A percentile compares a stretch with the other conserved stretches of the same genome.
phyloP scores from a whole-genome alignment of 1,284 basidiomycete species.

The Microbotryomycetes sp. region DNA sequence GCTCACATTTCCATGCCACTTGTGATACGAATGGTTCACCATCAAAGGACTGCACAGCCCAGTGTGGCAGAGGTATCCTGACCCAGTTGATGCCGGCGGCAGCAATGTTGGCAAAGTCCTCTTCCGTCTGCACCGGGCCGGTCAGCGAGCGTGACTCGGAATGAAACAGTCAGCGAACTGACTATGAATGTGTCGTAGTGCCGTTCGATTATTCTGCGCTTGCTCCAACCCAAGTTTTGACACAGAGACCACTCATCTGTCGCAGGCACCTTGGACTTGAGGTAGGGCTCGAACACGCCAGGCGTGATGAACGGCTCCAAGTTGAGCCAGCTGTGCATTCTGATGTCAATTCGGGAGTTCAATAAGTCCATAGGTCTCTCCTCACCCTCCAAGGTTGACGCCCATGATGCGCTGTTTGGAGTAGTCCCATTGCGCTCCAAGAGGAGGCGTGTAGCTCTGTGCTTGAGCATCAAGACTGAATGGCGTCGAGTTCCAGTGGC shows the following conservation, averaged over 20 bases:
- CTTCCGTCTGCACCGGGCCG: constrained; percentile 56
- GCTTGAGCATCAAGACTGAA: neutral
- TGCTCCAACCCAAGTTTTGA: constrained; percentile 57
- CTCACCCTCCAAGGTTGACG: constrained; percentile 3
- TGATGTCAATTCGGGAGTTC: too few relatives aligned
- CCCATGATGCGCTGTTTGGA: neutral
- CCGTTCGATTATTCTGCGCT: constrained; percentile 46
- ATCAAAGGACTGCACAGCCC: constrained; percentile 69
- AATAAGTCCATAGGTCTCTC: too few relatives aligned
- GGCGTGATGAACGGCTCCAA: constrained; percentile 82
- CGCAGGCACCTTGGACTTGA: constrained; percentile 38
- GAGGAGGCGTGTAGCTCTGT: neutral
- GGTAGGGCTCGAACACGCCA: constrained; percentile 70
- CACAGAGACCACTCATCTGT: constrained; percentile 73
- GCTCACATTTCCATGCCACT: constrained; percentile 60
- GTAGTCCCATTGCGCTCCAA: neutral
- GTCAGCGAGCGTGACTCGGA: neutral
- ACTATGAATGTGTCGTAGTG: constrained; percentile 80
- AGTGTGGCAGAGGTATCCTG: constrained; percentile 73
- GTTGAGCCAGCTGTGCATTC: constrained; percentile 61
- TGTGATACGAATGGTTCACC: constrained; percentile 70
- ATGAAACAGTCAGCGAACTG: constrained; percentile 5
- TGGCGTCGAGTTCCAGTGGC: neutral
- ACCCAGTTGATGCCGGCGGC: constrained; percentile 69
- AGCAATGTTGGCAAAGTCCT: constrained; percentile 81